phyloP scores from a whole-genome alignment of 2,329 filamentous ascomycete genomes.

The Bipolaris victoriae region DNA sequence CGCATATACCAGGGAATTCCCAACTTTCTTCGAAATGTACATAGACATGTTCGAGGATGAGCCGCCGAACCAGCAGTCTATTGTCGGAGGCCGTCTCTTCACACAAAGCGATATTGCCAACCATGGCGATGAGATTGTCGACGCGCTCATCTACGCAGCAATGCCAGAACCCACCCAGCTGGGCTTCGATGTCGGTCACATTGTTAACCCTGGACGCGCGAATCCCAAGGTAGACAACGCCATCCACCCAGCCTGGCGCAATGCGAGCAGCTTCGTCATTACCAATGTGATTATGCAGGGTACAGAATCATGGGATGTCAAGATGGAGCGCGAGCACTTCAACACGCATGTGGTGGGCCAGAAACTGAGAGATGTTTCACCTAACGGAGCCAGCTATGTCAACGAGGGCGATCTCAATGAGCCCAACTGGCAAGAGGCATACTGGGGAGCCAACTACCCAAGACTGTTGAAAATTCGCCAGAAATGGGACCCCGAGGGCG shows the following conservation, averaged over 20 bases:
- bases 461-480: constrained; percentile 37
- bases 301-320: constrained; percentile 40
- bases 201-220: constrained; percentile 42
- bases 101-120: constrained; percentile 36
- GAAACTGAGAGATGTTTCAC: constrained; percentile 38
- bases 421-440: constrained; percentile 45
- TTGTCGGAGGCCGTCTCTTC: constrained; percentile 45
- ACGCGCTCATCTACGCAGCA: constrained; percentile 35
- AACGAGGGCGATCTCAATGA: constrained; percentile 48
- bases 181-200: constrained; percentile 43
- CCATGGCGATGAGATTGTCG: constrained; percentile 31
- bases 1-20: constrained; percentile 37
- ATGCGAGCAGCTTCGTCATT: constrained; percentile 45
- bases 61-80: constrained; percentile 34
- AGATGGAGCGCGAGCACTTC: constrained; percentile 33
- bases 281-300: constrained; percentile 41
- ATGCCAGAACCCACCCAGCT: constrained; percentile 27
- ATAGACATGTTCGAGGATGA: constrained; percentile 48
- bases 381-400: constrained; percentile 43
- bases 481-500: constrained; percentile 45
- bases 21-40: constrained; percentile 47
- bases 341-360: constrained; percentile 43
- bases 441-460: constrained; percentile 46
- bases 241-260: constrained; percentile 44
- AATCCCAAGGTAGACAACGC: constrained; percentile 41